Base-by-base conservation (phyloP, 2,329 filamentous ascomycete genomes). In the Davidsoniella eucalypti region DNA sequence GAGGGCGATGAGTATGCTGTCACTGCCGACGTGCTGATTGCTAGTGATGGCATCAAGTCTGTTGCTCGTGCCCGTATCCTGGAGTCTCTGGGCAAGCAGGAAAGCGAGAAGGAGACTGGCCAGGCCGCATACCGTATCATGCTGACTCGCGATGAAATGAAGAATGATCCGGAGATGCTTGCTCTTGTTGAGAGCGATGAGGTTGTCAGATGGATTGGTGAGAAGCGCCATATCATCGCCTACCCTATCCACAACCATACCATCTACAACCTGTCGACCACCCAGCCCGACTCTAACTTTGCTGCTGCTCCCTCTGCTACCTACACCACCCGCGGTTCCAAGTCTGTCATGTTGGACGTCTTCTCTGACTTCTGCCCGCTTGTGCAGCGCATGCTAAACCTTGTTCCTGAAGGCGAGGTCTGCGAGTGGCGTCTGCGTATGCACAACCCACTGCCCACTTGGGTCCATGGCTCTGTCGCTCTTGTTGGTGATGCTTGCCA, bases 81-180 rank as follows among this genome's bases (percentile, higher is more conserved):
- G 1, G 63, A 67, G 36, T 64, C 67, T 40, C 64, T 76, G 1
- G 68, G 70, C 41, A 65, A 71, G 54, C 62, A 65, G 5, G 72
- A 72, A 18, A 68, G 75, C 49, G 75, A 81, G 57, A 68, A 77
- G 53, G 80, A 85, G 54, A 86, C 83, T 0, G 77, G 81, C 3
- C 81, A 87, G 64, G 84, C 84, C 0, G 82, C 82, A 2, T 88
- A 88, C 66, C 76, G 84, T 10, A 84, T 88, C 63, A 82, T 88
- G 75, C 70, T 88, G 16, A 75, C 72, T 1, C 75, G 83, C 10
- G 71, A 76, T 26, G 70, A 81, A 52, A 82, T 88, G 75, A 64
- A 70, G 51, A 57, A 73, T 18, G 82, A 87, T 56, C 72, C 81
- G 0, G 80, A 84, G 55, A 68, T 87, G 44, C 67, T 81, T 49